Evolutionary conservation across 1,139 yeast species (phyloP).

Genomic region (Hansenula lynferdii): DNA sequence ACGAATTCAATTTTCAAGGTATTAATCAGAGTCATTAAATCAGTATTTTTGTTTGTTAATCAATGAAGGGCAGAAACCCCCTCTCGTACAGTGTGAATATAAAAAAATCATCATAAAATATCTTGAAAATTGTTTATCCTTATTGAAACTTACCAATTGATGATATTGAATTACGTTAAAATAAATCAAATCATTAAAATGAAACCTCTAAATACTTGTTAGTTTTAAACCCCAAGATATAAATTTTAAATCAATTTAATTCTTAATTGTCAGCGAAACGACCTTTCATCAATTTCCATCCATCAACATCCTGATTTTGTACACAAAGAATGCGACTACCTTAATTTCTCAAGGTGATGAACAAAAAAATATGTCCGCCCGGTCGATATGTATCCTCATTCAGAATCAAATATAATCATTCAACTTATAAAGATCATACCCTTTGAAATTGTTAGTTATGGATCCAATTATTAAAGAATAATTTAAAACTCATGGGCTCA

Average conservation of each 20-base stretch:
- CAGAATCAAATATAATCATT: no score
- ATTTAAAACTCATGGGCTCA: conserved; percentile 44
- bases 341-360: conserved; percentile 36
- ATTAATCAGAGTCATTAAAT: conserved; percentile 76
- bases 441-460: background rate
- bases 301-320: conserved; percentile 56
- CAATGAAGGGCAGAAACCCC: conserved; percentile 37
- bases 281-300: conserved; percentile 63
- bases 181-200: no score
- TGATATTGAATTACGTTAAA: no score
- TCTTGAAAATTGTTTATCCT: background rate
- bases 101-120: conserved; percentile 44
- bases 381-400: conserved; percentile 61
- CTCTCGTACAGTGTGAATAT: conserved; percentile 66
- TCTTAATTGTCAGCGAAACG: conserved; percentile 23
- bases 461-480: no score
- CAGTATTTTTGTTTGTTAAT: conserved; percentile 55
- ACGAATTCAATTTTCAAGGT: no score
- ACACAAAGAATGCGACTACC: conserved; percentile 66
- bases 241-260: background rate
- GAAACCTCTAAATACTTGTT: no score
- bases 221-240: background rate
- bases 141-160: background rate
- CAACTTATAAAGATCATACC: no score
- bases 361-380: conserved; percentile 71